Evolutionary conservation across 495 filamentous ascomycete genomes (phyloP), one percentile per base, ranked within the genome.

Genomic region (Hypoxylon trugodes): DNA sequence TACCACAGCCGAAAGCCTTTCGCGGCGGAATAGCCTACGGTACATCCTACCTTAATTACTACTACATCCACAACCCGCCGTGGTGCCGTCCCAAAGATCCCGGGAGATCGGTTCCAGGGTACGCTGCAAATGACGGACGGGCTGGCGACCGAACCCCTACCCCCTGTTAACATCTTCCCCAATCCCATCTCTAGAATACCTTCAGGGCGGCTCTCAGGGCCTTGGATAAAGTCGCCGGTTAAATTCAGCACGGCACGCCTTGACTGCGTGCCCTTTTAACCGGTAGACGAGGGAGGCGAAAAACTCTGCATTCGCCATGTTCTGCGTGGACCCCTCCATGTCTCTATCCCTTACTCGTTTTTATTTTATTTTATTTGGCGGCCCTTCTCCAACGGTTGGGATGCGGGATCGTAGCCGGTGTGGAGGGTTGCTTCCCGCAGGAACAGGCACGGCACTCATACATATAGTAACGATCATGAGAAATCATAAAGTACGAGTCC

Each of bases 21-120:
- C 24, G 37, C 32, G 45, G 46, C 47, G 62, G 50, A 54, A 65
- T 18, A 37, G 22, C 6, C 8, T 41, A 46, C 33, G 32, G 18
- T 25, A 55, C 41, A 12, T 36, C n/a, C n/a, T n/a, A 33, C 42
- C 42, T 8, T 30, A 30, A 22, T 28, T 25, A 22, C 25, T 48
- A 48, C 45, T 33, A 48, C 26, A 33, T n/a, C n/a, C 28, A 46
- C 26, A 13, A 15, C 28, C 43, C 54, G 54, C 45, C 54, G 62
- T 50, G 36, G 28, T 41, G 15, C 49, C 55, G 55, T 60, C 36
- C 62, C 62, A 60, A 46, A 37, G 22, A 56, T 61, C 33, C 63
- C 63, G 51, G 51, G 63, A 45, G 57, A 61, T 61, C 63, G 63
- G 63, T 61, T 61, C 63, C 51, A 66, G 63, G 63, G 57, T 57